Conservation (phyloP, 225 moss, liverwort and hornwort genomes). For the Sphagnum tenellum region DNA sequence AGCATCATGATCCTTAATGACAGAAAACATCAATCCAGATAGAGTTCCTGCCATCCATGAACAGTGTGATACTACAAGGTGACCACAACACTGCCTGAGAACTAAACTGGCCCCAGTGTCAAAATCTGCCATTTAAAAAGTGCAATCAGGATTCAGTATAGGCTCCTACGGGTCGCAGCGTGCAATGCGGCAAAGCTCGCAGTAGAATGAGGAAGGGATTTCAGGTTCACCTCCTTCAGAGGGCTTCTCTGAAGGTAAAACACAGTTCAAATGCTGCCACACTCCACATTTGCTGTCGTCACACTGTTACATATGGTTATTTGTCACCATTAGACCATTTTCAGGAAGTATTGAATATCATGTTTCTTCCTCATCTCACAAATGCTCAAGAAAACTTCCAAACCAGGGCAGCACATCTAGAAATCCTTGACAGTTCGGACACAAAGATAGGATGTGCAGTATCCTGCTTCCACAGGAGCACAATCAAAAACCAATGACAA, state of each 20-base stretch:
- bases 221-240: constrained; percentile 55
- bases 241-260: constrained; percentile 82
- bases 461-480: neutral
- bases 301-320: constrained; percentile 39
- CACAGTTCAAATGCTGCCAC: constrained; percentile 97
- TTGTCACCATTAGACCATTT: too few relatives aligned
- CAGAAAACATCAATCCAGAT: too few relatives aligned
- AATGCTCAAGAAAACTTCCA: too few relatives aligned
- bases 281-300: constrained; percentile 86
- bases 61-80: too few relatives aligned
- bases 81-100: too few relatives aligned
- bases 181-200: constrained; percentile 85
- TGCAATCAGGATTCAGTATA: too few relatives aligned
- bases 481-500: neutral
- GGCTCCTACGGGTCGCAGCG: constrained; percentile 9
- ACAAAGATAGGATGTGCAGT: neutral
- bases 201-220: constrained; percentile 76
- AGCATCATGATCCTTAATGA: too few relatives aligned
- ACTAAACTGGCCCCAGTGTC: too few relatives aligned
- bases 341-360: too few relatives aligned
- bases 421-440: neutral
- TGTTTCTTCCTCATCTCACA: too few relatives aligned
- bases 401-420: neutral
- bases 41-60: too few relatives aligned
- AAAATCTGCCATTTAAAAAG: too few relatives aligned